A percentile compares a stretch with the other conserved stretches of the same genome.
Conservation (phyloP, 1,284 basidiomycete species). For the Chalciporus sp. region DNA sequence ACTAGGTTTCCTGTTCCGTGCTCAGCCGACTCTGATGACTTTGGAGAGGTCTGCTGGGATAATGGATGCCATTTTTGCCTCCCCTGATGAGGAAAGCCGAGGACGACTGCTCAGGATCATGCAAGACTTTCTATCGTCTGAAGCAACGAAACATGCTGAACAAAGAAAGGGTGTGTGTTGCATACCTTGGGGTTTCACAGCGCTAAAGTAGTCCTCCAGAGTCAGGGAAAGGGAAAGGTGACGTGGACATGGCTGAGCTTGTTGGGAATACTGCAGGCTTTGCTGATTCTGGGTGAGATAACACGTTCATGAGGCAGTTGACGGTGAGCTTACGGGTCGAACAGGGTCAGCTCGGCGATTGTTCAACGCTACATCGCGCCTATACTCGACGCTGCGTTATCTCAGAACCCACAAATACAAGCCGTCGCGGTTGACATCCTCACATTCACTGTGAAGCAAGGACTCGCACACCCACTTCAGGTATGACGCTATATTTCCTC, state of each 20-base stretch:
- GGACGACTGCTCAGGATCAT: constrained; percentile 84
- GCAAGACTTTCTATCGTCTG: constrained; percentile 85
- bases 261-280: constrained; percentile 94
- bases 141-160: constrained; percentile 73
- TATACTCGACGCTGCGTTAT: constrained; percentile 82
- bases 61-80: constrained; percentile 86
- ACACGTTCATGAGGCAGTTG: background rate
- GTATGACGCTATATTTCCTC: constrained; percentile 39
- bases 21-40: constrained; percentile 89
- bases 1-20: constrained; percentile 86
- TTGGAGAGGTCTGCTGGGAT: constrained; percentile 75
- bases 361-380: constrained; percentile 89
- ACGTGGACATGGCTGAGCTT: constrained; percentile 87
- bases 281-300: constrained; percentile 86
- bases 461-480: constrained; percentile 91
- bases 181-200: background rate
- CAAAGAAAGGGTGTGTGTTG: constrained; percentile 60
- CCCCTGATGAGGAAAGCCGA: constrained; percentile 69
- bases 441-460: constrained; percentile 91
- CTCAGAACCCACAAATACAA: constrained; percentile 73
- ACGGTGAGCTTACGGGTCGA: background rate
- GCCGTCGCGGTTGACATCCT: constrained; percentile 88
- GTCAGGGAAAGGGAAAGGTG: constrained; percentile 44
- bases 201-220: constrained; percentile 24
- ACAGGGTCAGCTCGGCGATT: constrained; percentile 88